Percentiles rank a stretch among this genome's conserved stretches.
phyloP scores from a whole-genome alignment of 192 early-diverging fungal species.

The Chytriomyces hyalinus region DNA sequence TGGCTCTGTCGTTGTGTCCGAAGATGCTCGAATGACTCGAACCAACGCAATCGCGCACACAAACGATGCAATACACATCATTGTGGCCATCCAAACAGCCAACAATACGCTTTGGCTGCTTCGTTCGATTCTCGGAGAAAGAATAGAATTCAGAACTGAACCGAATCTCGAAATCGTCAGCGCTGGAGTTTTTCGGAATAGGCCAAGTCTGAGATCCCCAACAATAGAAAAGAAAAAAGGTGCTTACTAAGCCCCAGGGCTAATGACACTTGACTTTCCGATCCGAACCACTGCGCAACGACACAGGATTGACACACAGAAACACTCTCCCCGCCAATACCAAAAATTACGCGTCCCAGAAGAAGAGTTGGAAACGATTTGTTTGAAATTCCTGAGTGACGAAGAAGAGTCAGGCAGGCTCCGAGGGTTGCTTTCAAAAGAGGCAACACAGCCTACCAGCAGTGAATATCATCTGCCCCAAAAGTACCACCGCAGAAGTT shows the following conservation, averaged over 20 bases:
- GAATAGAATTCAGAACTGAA: slow-evolving; percentile 34
- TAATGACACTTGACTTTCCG: slow-evolving; percentile 54
- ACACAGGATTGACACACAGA: slow-evolving; percentile 57
- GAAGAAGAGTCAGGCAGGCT: slow-evolving; percentile 56
- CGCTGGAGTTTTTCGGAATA: neutral
- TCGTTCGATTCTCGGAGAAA: slow-evolving; percentile 34
- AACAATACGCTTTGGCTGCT: slow-evolving; percentile 9
- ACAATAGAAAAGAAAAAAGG: slow-evolving; percentile 13
- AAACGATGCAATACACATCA: slow-evolving; percentile 53
- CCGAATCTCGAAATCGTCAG: slow-evolving; percentile 30
- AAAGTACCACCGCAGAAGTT: slow-evolving; percentile 45
- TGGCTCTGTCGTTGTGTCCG: no score
- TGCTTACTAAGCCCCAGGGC: slow-evolving; percentile 58
- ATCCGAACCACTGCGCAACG: slow-evolving; percentile 52
- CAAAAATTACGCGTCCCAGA: slow-evolving; percentile 60
- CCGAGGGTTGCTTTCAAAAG: neutral
- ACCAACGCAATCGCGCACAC: slow-evolving; percentile 45
- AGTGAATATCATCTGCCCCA: slow-evolving; percentile 54
- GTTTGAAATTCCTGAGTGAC: slow-evolving; percentile 49
- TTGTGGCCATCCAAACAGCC: slow-evolving; percentile 52
- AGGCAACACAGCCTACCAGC: neutral
- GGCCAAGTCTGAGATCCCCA: neutral
- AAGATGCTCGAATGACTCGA: slow-evolving; percentile 29
- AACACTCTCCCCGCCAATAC: slow-evolving; percentile 58
- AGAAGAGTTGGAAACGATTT: slow-evolving; percentile 52